Evolutionary conservation across 2,329 filamentous ascomycete genomes (phyloP), one percentile per base, ranked within the genome.

Genomic region (Penicillium concentricum): DNA sequence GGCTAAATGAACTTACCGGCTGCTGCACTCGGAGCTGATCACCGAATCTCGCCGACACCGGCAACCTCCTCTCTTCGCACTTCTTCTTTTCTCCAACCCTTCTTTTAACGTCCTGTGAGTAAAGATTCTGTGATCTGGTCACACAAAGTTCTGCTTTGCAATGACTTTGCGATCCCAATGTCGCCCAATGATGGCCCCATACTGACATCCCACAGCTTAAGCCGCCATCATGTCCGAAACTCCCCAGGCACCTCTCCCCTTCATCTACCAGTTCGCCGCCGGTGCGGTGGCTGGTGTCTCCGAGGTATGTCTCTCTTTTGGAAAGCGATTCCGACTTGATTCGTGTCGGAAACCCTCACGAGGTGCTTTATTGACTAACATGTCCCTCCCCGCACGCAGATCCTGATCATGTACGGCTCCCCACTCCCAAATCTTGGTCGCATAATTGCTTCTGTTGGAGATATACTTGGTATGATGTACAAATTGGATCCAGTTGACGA

Each of bases 271-370:
- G 81, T 96, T 97, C 82, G 89, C 87, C 75, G 92, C 93, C 72
- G 92, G 92, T 81, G 94, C 94, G 74, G 90, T 99, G 74, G 94
- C 94, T 72, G 94, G 94, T 82, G 92, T 99, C 65, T 97, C 93
- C 69, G 94, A 99, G 85, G 92, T 92, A 82, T 78, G 87, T 80
- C 51, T 57, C 39, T 57, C 39, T 37, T 16, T 15, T 39, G n/a
- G 8, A 37, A 42, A 13, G 24, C 4, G 13, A 32, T 42, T 30
- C 22, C 26, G 38, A 53, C 13, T 7, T 2, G 9, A 38, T 49
- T 41, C 6, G 34, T 28, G 22, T 57, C 24, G 16, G 39, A 41
- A 32, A 4, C 34, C 18, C 45, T 22, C 12, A 38, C 12, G 26
- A 56, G 51, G 26, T 46, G 47, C 18, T 30, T 22, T 49, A 30